Conservation (phyloP, 2,329 filamentous ascomycete species). For the Fusarium cyanostomum region DNA sequence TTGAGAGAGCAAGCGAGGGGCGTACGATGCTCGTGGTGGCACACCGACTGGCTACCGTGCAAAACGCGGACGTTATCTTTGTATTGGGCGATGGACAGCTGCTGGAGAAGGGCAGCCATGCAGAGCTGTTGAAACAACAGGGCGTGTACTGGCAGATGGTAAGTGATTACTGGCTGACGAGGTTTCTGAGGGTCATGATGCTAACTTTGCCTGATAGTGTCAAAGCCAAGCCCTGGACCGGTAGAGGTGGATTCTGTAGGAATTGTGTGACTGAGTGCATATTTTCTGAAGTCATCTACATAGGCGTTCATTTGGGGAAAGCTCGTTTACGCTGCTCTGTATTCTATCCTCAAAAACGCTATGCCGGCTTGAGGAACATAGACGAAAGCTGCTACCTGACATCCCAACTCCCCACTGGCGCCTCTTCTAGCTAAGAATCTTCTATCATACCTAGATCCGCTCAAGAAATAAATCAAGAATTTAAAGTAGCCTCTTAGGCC, state of each 20-base stretch:
- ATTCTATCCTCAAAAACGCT: constrained; percentile 7
- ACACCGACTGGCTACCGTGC: constrained; percentile 79
- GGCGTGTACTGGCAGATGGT: constrained; percentile 47
- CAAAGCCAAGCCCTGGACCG: not conserved
- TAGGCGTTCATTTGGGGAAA: not conserved
- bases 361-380: constrained; percentile 1
- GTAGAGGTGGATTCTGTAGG: not conserved
- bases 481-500: not conserved
- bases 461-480: not conserved
- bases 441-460: not conserved
- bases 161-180: not conserved
- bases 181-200: not conserved
- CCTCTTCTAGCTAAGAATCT: not conserved
- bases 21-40: constrained; percentile 79
- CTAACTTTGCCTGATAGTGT: constrained; percentile 24
- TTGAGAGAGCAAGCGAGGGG: constrained; percentile 69
- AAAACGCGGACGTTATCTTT: constrained; percentile 82
- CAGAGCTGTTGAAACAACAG: constrained; percentile 65
- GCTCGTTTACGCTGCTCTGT: constrained; percentile 18
- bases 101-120: constrained; percentile 47
- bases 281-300: not conserved
- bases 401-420: constrained; percentile 19
- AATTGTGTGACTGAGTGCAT: not conserved
- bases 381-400: constrained; percentile 4
- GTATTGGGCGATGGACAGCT: constrained; percentile 60